phyloP scores from a whole-genome alignment of 2,329 filamentous ascomycete species.

The Pseudogymnoascus sp. region DNA sequence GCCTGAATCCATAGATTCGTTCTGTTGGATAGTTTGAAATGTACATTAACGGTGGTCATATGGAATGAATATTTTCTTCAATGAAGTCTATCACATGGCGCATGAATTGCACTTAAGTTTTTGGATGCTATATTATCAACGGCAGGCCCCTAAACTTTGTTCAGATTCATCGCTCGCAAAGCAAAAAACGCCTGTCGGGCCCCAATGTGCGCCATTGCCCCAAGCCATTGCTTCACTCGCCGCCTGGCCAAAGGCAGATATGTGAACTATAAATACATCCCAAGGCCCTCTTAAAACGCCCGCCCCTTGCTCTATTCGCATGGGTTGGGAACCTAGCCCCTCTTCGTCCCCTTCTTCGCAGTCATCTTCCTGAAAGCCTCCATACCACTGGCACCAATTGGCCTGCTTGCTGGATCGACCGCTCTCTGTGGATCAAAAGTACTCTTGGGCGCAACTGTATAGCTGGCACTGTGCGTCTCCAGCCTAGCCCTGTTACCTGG shows the following conservation, averaged over 20 bases:
- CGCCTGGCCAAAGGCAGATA: not conserved
- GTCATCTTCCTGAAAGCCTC: constrained; percentile 62
- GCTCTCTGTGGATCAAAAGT: constrained; percentile 49
- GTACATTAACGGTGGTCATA: not conserved
- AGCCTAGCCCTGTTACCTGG: constrained; percentile 49
- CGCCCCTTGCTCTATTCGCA: not conserved
- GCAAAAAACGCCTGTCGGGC: not conserved
- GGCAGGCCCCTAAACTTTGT: not conserved
- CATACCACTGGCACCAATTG: constrained; percentile 55
- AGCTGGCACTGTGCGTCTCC: constrained; percentile 29
- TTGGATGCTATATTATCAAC: not conserved
- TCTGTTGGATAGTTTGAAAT: not conserved
- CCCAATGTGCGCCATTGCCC: constrained; percentile 5
- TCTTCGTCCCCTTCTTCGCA: constrained; percentile 52
- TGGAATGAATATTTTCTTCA: not conserved
- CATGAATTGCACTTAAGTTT: not conserved
- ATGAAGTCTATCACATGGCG: not conserved
- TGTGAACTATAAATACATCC: constrained; percentile 6
- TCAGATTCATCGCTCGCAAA: constrained; percentile 1
- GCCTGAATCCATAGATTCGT: not conserved
- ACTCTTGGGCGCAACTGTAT: constrained; percentile 39
- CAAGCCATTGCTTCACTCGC: not conserved
- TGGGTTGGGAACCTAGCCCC: constrained; percentile 10
- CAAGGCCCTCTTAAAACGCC: not conserved
- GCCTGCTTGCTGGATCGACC: constrained; percentile 43